Evolutionary conservation across 2,329 filamentous ascomycete species (phyloP).

Genomic region (Penicillium concentricum): DNA sequence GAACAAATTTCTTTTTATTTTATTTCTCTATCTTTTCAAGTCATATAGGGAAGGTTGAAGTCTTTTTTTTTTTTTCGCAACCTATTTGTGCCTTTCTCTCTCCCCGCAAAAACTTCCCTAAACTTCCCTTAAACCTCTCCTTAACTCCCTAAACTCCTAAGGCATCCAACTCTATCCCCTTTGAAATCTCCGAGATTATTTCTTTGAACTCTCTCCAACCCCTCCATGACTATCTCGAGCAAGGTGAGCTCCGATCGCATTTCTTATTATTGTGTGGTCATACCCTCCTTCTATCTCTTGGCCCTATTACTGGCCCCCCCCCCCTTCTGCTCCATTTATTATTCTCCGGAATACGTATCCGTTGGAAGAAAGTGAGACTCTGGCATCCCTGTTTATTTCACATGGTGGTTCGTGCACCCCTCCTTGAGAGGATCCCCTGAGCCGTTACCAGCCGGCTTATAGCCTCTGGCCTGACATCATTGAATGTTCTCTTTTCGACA

Average conservation of each 20-base stretch:
- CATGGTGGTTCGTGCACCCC: background rate
- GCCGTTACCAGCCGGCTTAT: background rate
- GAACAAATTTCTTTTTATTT: background rate
- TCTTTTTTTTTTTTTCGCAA: no score
- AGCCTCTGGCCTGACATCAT: background rate
- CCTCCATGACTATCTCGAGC: background rate
- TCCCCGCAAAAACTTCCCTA: background rate
- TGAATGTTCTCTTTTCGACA: background rate
- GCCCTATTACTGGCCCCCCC: background rate
- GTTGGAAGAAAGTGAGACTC: background rate
- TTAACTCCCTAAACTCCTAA: background rate
- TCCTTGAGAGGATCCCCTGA: background rate
- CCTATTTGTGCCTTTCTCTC: background rate
- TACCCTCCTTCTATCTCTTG: background rate
- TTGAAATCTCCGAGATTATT: no score
- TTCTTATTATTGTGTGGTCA: background rate
- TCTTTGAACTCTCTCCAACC: background rate
- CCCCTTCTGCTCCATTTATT: background rate
- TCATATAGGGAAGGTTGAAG: background rate
- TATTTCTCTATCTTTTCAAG: background rate
- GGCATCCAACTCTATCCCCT: background rate
- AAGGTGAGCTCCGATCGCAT: background rate
- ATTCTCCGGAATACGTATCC: conserved; percentile 1
- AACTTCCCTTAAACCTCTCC: no score
- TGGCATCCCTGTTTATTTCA: background rate